A percentile compares a stretch with the other conserved stretches of the same genome.
These are phyloP conservation scores for Tausonia pullulans DNA, from an alignment of 1,284 basidiomycete species.

Conservation along the genomic window DNA sequence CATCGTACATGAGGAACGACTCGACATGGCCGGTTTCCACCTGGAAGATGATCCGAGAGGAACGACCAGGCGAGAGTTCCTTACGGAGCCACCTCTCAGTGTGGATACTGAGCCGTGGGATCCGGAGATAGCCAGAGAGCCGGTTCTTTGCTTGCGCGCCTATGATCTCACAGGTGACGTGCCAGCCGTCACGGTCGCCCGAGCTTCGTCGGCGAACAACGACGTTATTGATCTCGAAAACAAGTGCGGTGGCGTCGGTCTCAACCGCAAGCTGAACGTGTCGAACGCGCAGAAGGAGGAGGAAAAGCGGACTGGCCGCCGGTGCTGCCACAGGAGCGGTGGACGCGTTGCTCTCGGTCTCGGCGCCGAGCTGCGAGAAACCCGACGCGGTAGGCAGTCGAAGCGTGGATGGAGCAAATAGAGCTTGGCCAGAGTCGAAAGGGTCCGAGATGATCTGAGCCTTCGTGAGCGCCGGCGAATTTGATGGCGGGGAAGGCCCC, in stretches of 20 bases:
- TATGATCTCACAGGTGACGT: slow-evolving; percentile 51
- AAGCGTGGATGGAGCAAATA: not conserved
- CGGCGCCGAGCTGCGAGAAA: not conserved
- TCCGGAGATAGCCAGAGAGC: slow-evolving; percentile 54
- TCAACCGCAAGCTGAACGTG: slow-evolving; percentile 61
- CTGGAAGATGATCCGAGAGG: slow-evolving; percentile 55
- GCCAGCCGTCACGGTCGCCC: slow-evolving; percentile 52
- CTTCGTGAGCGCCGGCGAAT: slow-evolving; percentile 22
- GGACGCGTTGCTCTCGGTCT: slow-evolving; percentile 13
- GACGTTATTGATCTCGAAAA: slow-evolving; percentile 51
- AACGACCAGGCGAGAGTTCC: slow-evolving; percentile 24
- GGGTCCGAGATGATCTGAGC: slow-evolving; percentile 10
- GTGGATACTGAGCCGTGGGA: slow-evolving; percentile 62
- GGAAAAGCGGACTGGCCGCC: slow-evolving; percentile 4
- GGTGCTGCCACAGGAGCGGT: not conserved
- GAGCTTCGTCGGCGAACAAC: slow-evolving; percentile 48
- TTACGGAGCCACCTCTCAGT: slow-evolving; percentile 49
- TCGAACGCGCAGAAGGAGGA: slow-evolving; percentile 56
- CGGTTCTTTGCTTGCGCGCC: slow-evolving; percentile 57
- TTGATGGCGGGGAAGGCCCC: slow-evolving; percentile 8
- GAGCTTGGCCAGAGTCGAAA: no score
- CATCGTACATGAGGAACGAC: slow-evolving; percentile 60
- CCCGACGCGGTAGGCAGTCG: not conserved
- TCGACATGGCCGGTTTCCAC: slow-evolving; percentile 63
- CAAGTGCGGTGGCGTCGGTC: slow-evolving; percentile 47